Evolutionary conservation across 2,329 filamentous ascomycete genomes (phyloP).

Genomic region (Fusarium sp.): DNA sequence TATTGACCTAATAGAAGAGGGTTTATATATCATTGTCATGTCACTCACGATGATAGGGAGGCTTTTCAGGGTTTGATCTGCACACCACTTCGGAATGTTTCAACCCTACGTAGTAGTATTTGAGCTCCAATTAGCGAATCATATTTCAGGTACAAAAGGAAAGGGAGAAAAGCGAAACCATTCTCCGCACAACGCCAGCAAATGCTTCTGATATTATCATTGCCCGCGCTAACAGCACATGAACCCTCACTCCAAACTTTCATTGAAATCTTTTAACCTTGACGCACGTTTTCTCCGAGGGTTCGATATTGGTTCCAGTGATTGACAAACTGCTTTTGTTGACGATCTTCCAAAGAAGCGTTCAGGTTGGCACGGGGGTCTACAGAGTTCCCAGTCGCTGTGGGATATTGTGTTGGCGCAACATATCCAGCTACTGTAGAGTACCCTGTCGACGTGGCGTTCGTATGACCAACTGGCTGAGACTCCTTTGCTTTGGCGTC

Average conservation of each 20-base stretch:
- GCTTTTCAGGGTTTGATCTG: constrained; percentile 39
- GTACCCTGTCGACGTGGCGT: constrained; percentile 12
- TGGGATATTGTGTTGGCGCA: constrained; percentile 13
- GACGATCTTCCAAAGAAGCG: constrained; percentile 48
- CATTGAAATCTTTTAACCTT: constrained; percentile 10
- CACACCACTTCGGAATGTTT: constrained; percentile 28
- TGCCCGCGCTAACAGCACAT: constrained; percentile 5
- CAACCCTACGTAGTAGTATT: constrained; percentile 33
- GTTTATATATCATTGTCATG: constrained; percentile 4
- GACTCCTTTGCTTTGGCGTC: constrained; percentile 20
- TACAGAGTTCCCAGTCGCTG: constrained; percentile 26
- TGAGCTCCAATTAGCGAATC: constrained; percentile 35
- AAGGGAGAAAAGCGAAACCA: constrained; percentile 39
- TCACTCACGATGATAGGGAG: constrained; percentile 25
- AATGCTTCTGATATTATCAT: constrained; percentile 37
- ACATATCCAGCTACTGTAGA: constrained; percentile 24
- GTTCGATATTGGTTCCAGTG: constrained; percentile 55
- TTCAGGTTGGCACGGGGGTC: constrained; percentile 56
- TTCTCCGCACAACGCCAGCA: constrained; percentile 43
- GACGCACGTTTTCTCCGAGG: constrained; percentile 26
- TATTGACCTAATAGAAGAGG: constrained; percentile 24
- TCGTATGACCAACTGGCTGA: constrained; percentile 13
- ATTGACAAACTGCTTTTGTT: constrained; percentile 53
- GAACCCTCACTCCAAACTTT: background rate
- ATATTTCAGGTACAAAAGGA: constrained; percentile 37